phyloP scores from a whole-genome alignment of 352 stramenopile genomes.

The Globisporangium nodosum region DNA sequence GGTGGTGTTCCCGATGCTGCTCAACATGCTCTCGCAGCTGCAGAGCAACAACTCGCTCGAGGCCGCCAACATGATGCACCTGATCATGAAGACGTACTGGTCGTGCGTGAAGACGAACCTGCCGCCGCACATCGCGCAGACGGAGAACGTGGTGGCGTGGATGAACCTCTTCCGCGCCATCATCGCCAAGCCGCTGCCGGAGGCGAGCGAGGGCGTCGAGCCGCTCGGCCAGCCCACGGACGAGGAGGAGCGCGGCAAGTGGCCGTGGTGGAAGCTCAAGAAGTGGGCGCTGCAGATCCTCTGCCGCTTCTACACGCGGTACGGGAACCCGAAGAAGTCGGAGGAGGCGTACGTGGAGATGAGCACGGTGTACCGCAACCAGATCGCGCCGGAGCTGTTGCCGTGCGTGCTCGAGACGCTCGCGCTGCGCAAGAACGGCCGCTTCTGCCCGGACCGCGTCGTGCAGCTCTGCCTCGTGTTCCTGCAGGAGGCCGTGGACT shows the following conservation, averaged over 20 bases:
- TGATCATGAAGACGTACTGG: constrained; percentile 99
- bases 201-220: constrained; percentile 74
- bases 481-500: constrained; percentile 92
- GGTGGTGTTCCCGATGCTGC: constrained; percentile 91
- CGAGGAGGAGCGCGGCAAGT: constrained; percentile 90
- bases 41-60: constrained; percentile 87
- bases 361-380: constrained; percentile 90
- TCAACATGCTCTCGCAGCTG: constrained; percentile 87
- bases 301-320: constrained; percentile 95
- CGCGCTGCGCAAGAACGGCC: constrained; percentile 88
- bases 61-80: constrained; percentile 89
- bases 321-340: constrained; percentile 94
- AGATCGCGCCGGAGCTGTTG: constrained; percentile 87
- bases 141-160: constrained; percentile 89
- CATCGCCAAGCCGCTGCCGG: constrained; percentile 90
- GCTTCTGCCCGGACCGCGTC: constrained; percentile 96
- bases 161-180: constrained; percentile 87
- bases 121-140: constrained; percentile 75
- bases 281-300: constrained; percentile 98
- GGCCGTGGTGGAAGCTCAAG: constrained; percentile 98
- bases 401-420: constrained; percentile 88
- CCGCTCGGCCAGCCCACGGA: constrained; percentile 86
- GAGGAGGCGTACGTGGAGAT: constrained; percentile 90
- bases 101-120: constrained; percentile 95
- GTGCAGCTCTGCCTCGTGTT: constrained; percentile 94